Evolutionary conservation across 2,329 filamentous ascomycete species (phyloP).

Genomic region (Bipolaris victoriae): DNA sequence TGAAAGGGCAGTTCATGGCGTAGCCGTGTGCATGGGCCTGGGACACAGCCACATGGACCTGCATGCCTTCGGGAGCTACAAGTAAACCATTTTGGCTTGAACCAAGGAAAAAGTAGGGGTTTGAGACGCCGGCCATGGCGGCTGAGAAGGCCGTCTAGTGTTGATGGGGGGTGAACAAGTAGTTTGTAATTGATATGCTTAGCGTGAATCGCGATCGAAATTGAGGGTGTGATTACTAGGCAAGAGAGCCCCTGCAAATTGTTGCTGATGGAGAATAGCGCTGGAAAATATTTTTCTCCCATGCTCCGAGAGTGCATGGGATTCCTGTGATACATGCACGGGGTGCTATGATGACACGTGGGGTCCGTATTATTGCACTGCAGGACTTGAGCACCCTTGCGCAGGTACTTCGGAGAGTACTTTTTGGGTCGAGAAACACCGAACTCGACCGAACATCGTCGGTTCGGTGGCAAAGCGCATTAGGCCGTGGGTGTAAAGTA

Average conservation of each 20-base stretch:
- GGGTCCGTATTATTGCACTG: constrained; percentile 1
- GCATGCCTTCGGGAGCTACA: background rate
- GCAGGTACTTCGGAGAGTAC: background rate
- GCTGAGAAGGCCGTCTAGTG: background rate
- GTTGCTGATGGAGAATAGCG: constrained; percentile 4
- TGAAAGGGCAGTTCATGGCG: constrained; percentile 1
- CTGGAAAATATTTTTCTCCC: constrained; percentile 6
- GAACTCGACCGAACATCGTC: background rate
- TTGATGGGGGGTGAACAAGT: background rate
- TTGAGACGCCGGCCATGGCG: background rate
- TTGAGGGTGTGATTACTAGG: constrained; percentile 1
- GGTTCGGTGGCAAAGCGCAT: background rate
- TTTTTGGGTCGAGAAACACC: constrained; percentile 3
- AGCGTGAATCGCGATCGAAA: constrained; percentile 1
- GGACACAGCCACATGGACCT: constrained; percentile 6
- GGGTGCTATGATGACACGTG: background rate
- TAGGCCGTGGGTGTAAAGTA: background rate
- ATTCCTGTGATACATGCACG: background rate
- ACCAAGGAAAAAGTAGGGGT: background rate
- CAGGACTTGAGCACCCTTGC: constrained; percentile 3
- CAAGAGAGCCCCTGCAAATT: background rate
- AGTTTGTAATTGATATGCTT: background rate
- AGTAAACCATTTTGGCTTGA: background rate
- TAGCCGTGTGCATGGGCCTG: background rate
- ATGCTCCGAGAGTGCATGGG: background rate